A percentile compares a stretch with the other conserved stretches of the same genome.
Evolutionary conservation across 2,329 filamentous ascomycete species (phyloP).

Genomic region (Bipolaris bicolor): DNA sequence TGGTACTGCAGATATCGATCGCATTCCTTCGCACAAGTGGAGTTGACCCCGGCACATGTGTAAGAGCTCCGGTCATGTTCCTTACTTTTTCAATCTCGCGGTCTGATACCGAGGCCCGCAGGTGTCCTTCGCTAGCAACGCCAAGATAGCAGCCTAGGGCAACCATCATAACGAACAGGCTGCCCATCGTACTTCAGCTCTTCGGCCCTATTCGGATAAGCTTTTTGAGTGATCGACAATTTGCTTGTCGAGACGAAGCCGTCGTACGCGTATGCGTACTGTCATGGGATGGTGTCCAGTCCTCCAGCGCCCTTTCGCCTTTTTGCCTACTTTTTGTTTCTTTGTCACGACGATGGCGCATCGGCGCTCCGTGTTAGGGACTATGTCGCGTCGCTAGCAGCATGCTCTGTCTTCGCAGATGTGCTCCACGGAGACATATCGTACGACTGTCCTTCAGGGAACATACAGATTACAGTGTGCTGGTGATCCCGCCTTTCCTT

Average conservation of each 20-base stretch:
- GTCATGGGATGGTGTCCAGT: neutral
- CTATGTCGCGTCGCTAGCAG: too few relatives aligned
- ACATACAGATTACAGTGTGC: neutral
- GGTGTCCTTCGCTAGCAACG: neutral
- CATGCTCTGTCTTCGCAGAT: neutral
- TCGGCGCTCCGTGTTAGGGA: neutral
- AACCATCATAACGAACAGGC: neutral
- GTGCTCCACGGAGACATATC: neutral
- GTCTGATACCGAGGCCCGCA: neutral
- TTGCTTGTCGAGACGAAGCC: neutral
- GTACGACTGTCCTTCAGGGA: conserved; percentile 1
- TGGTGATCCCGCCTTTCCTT: neutral
- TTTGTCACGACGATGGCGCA: neutral
- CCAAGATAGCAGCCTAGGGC: neutral
- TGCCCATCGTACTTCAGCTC: neutral
- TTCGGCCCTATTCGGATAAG: neutral
- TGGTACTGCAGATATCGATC: neutral
- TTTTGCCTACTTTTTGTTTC: conserved; percentile 1
- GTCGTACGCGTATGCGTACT: neutral
- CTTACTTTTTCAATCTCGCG: neutral
- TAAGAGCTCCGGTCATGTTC: neutral
- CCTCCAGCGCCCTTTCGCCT: neutral
- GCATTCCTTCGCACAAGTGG: neutral
- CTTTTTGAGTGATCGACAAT: neutral
- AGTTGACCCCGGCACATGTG: neutral